A percentile compares a stretch with the other conserved stretches of the same genome.
These are phyloP conservation scores for Elongisporangium prolatum DNA, from an alignment of 352 stramenopile species.

Conservation along the genomic window DNA sequence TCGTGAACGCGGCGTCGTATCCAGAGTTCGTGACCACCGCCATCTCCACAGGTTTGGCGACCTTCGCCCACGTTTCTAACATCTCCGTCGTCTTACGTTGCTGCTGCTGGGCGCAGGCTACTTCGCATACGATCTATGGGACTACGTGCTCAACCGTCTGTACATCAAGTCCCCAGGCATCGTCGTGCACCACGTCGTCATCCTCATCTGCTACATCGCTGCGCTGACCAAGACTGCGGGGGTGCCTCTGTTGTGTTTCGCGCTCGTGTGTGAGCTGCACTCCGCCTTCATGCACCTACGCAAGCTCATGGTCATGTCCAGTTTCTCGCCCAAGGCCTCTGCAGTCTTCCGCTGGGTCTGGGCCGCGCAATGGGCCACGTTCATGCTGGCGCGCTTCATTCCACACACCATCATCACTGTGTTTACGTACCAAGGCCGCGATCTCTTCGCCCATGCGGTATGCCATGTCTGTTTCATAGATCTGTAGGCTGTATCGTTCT, in stretches of 20 bases:
- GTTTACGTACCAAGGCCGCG: constrained; percentile 36
- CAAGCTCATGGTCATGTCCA: constrained; percentile 72
- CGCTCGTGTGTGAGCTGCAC: constrained; percentile 73
- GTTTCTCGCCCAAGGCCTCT: constrained; percentile 27
- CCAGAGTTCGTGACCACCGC: constrained; percentile 49
- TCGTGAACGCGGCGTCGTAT: constrained; percentile 30
- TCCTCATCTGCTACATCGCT: constrained; percentile 79
- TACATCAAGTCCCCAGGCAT: constrained; percentile 72
- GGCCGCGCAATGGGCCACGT: constrained; percentile 51
- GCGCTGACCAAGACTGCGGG: constrained; percentile 68
- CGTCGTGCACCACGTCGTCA: constrained; percentile 68
- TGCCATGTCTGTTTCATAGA: neutral
- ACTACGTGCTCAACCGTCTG: constrained; percentile 65
- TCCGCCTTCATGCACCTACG: constrained; percentile 72
- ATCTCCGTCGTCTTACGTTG: neutral
- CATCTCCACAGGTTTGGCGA: constrained; percentile 47
- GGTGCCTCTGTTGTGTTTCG: constrained; percentile 65
- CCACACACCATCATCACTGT: constrained; percentile 38
- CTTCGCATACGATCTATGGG: constrained; percentile 81
- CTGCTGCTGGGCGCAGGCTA: constrained; percentile 26
- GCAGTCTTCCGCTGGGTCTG: constrained; percentile 36
- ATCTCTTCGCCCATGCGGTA: constrained; percentile 45
- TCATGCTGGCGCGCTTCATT: constrained; percentile 33
- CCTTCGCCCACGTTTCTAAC: neutral
- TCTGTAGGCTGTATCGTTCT: neutral